phyloP scores from a whole-genome alignment of 768 basidiomycete species.

The Leccinellum albellum region DNA sequence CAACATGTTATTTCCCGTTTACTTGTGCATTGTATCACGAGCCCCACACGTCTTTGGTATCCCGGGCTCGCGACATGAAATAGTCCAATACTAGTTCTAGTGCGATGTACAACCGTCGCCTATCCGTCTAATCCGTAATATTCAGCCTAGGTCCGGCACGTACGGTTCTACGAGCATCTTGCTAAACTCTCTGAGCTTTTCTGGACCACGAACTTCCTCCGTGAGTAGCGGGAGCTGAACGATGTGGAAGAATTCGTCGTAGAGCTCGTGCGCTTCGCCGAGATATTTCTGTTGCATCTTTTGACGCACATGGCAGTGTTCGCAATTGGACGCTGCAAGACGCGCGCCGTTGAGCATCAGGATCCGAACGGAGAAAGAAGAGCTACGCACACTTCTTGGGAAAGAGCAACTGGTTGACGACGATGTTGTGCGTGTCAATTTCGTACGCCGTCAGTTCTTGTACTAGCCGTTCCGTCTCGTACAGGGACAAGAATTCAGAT shows the following conservation, averaged over 20 bases:
- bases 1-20: neutral
- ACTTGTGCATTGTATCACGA: neutral
- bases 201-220: slow-evolving; percentile 94
- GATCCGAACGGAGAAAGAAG: neutral
- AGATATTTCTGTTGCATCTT: slow-evolving; percentile 99
- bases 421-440: slow-evolving; percentile 98
- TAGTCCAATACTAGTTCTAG: neutral
- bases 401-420: slow-evolving; percentile 95
- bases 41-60: neutral
- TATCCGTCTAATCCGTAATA: neutral
- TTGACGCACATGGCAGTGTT: slow-evolving; percentile 90
- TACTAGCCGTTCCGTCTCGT: slow-evolving; percentile 97
- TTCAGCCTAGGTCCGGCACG: slow-evolving; percentile 39
- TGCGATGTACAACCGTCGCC: neutral
- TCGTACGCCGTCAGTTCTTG: slow-evolving; percentile 93
- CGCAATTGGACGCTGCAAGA: slow-evolving; percentile 80
- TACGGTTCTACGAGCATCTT: slow-evolving; percentile 87
- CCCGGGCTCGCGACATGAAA: neutral
- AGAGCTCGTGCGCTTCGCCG: slow-evolving; percentile 92
- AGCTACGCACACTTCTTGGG: slow-evolving; percentile 75
- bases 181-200: slow-evolving; percentile 90
- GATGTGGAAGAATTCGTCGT: slow-evolving; percentile 98
- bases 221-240: slow-evolving; percentile 89
- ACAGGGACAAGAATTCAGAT: slow-evolving; percentile 95
- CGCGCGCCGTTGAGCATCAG: neutral